Evolutionary conservation across 495 filamentous ascomycete species (phyloP).

Genomic region (Neurospora africana): DNA sequence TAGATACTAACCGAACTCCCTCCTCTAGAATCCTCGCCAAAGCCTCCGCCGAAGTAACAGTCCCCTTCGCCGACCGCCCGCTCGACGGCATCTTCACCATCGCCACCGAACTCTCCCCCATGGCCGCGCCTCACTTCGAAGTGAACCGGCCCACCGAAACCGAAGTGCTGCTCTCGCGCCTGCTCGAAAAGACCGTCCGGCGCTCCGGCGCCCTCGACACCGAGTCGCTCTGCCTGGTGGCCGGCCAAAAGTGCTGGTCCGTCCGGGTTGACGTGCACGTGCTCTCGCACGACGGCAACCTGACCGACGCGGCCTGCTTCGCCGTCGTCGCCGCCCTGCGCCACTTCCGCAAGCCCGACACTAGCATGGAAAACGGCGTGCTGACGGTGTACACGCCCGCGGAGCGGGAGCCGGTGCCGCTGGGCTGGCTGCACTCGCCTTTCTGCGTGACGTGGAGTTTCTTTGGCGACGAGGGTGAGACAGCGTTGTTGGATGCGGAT

Average conservation of each 20-base stretch:
- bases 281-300: conserved; percentile 75
- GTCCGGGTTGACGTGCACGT: conserved; percentile 86
- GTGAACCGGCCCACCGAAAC: conserved; percentile 68
- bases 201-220: conserved; percentile 86
- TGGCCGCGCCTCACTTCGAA: conserved; percentile 87
- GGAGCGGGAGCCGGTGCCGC: conserved; percentile 81
- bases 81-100: conserved; percentile 94
- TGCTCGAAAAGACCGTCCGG: conserved; percentile 87
- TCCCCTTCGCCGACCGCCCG: conserved; percentile 76
- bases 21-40: conserved; percentile 61
- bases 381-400: conserved; percentile 69
- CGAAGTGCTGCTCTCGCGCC: conserved; percentile 72
- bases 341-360: conserved; percentile 84
- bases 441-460: conserved; percentile 78
- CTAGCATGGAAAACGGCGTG: conserved; percentile 67
- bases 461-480: conserved; percentile 52
- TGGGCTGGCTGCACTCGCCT: conserved; percentile 83
- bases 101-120: conserved; percentile 77
- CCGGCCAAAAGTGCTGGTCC: conserved; percentile 80
- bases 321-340: conserved; percentile 76
- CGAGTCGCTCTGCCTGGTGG: conserved; percentile 87
- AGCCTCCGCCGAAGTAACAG: conserved; percentile 77
- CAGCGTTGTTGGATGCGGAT: conserved; percentile 65
- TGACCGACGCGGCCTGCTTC: conserved; percentile 77
- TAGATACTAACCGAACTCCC: conserved; percentile 1